Conservation (phyloP, 1,284 basidiomycete species). For the Veloboletus limbatus region DNA sequence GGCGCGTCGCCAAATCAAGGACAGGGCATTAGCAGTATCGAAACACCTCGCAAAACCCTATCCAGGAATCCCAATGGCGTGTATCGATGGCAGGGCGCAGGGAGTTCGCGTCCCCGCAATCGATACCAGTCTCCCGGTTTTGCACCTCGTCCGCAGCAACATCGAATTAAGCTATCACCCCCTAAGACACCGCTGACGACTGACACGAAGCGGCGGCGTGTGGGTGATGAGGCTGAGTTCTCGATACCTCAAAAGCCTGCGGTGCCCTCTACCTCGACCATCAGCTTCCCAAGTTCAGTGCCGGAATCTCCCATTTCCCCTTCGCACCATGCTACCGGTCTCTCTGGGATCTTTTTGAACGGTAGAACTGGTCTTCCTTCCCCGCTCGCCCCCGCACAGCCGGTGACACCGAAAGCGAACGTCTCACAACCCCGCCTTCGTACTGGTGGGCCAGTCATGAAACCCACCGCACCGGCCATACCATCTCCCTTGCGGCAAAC, state of each 20-base stretch:
- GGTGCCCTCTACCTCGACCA: conserved; percentile 27
- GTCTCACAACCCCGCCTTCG: conserved; percentile 41
- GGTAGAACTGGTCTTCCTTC: conserved; percentile 24
- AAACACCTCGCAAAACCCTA: conserved; percentile 48
- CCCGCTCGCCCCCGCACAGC: conserved; percentile 17
- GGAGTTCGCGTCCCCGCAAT: conserved; percentile 62
- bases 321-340: conserved; percentile 4
- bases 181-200: conserved; percentile 39
- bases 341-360: conserved; percentile 20
- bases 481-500: conserved; percentile 70
- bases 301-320: conserved; percentile 14
- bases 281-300: conserved; percentile 17
- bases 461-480: conserved; percentile 55
- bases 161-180: conserved; percentile 38
- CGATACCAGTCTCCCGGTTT: conserved; percentile 69
- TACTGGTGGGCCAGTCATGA: conserved; percentile 39
- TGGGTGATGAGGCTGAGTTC: conserved; percentile 44
- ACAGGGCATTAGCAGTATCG: conserved; percentile 15
- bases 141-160: conserved; percentile 43
- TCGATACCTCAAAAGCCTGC: conserved; percentile 33
- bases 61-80: conserved; percentile 68
- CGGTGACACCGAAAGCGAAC: conserved; percentile 32
- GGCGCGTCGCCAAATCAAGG: conserved; percentile 38
- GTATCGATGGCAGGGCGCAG: conserved; percentile 66
- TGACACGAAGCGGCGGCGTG: conserved; percentile 60